phyloP scores from a whole-genome alignment of 2,329 filamentous ascomycete genomes.

The Claviceps monticola region DNA sequence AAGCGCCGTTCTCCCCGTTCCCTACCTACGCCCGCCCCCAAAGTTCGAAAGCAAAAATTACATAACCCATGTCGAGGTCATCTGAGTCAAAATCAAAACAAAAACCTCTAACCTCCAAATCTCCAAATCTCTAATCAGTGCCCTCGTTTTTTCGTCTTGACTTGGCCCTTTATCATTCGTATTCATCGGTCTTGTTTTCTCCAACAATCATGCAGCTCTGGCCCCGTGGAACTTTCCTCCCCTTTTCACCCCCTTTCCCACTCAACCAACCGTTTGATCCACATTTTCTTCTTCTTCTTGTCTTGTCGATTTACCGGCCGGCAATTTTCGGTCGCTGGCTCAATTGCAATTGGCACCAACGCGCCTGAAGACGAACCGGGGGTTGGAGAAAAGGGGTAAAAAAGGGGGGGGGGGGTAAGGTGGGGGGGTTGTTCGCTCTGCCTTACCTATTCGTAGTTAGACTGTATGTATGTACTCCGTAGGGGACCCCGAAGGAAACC shows the following conservation, averaged over 20 bases:
- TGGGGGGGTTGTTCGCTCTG: not conserved
- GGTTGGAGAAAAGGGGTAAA: not conserved
- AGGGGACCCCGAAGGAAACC: not conserved
- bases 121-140: too few species aligned
- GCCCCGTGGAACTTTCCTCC: not conserved
- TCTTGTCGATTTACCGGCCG: not conserved
- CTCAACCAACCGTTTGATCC: not conserved
- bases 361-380: not conserved
- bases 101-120: not conserved
- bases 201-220: not conserved
- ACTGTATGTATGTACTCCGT: too few species aligned
- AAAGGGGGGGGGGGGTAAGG: not conserved
- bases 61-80: not conserved
- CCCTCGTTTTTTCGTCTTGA: not conserved
- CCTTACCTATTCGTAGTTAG: too few species aligned
- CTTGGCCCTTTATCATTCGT: not conserved
- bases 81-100: not conserved
- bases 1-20: not conserved
- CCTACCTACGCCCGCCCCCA: not conserved
- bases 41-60: not conserved
- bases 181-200: too few species aligned
- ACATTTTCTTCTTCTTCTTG: not conserved
- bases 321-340: not conserved
- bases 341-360: not conserved
- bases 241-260: not conserved